A percentile compares a stretch with the other conserved stretches of the same genome.
phyloP scores from a whole-genome alignment of 371 early-diverging fungal genomes.

The Paraphysoderma sedebokerense region DNA sequence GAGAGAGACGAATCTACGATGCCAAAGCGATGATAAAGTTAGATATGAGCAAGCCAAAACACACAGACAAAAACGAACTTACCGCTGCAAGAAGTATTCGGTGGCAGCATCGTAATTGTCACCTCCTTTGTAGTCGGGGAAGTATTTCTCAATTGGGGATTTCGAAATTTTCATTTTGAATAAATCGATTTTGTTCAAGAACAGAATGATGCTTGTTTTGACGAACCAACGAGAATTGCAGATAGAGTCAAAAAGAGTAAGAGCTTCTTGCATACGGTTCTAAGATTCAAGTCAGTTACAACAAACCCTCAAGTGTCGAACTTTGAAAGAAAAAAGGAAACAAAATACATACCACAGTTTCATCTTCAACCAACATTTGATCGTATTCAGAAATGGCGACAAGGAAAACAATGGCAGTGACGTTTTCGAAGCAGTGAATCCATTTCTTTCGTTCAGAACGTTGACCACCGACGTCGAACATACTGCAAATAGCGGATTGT shows the following conservation, averaged over 20 bases:
- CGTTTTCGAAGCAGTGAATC: slow-evolving; percentile 89
- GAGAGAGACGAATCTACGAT: neutral
- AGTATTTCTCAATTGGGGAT: slow-evolving; percentile 59
- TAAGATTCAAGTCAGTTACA: slow-evolving; percentile 9
- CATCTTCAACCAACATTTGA: slow-evolving; percentile 90
- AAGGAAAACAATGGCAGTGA: slow-evolving; percentile 86
- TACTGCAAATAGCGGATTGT: slow-evolving; percentile 15
- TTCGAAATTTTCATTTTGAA: slow-evolving; percentile 72
- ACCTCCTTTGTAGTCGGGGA: slow-evolving; percentile 67
- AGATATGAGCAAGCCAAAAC: slow-evolving; percentile 84
- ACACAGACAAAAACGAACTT: slow-evolving; percentile 54
- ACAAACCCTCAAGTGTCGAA: neutral
- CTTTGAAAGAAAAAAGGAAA: no score
- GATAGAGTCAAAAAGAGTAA: slow-evolving; percentile 87
- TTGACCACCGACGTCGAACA: slow-evolving; percentile 96
- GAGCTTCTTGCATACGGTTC: slow-evolving; percentile 91
- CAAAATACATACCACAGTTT: slow-evolving; percentile 45
- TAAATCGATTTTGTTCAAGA: slow-evolving; percentile 91
- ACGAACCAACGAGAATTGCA: slow-evolving; percentile 90
- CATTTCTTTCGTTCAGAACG: slow-evolving; percentile 85
- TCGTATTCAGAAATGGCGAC: slow-evolving; percentile 92
- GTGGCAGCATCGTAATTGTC: slow-evolving; percentile 60
- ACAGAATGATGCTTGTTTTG: slow-evolving; percentile 81
- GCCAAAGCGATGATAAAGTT: no score
- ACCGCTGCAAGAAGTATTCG: slow-evolving; percentile 70